Base-by-base conservation (phyloP, 352 stramenopile genomes). In the Phytophthora tentaculata region DNA sequence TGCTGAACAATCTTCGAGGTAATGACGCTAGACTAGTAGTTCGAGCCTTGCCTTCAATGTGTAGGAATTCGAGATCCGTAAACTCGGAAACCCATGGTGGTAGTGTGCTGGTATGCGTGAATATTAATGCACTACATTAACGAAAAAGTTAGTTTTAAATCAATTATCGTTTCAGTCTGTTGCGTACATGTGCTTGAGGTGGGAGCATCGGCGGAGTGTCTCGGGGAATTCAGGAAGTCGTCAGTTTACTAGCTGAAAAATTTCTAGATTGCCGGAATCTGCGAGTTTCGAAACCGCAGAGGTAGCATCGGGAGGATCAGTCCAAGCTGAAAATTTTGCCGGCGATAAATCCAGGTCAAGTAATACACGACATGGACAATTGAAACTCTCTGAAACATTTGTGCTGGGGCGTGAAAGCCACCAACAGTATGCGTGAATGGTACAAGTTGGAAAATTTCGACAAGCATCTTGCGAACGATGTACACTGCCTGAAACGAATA, bases 141-240 rank as follows among this genome's bases (percentile, higher is more conserved):
- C 41, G 41, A 48, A 32, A 26, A 13, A 7, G 41, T 48, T 48
- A 48, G 41, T 51, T 45, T n/a, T 16, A 43, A 3, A 44, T 8
- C 26, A 32, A 8, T 32, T 32, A 32, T 32, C 8, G 26, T 8
- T 32, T 32, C 26, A 32, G 26, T 32, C 8, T 1, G 16, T 57
- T 8, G 57, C 77, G 16, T 70, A 81, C 77, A 85, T 58, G 49
- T 81, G 73, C 23, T 75, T 79, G 0, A 83, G 52, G 19, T 56
- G 58, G 14, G 45, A 68, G 55, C 77, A 83, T 12, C 26, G 53
- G 7, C 59, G 63, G 16, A 82, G 49, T 22, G 62, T 48, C 2
- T 74, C 47, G 0, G 71, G 77, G 17, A 80, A 16, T 16, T 23
- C 50, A 4, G 41, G 16, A 2, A 86, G 50, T 7, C 43, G 45